phyloP scores from a whole-genome alignment of 2,329 filamentous ascomycete species.

The Zymoseptoria pseudotritici region DNA sequence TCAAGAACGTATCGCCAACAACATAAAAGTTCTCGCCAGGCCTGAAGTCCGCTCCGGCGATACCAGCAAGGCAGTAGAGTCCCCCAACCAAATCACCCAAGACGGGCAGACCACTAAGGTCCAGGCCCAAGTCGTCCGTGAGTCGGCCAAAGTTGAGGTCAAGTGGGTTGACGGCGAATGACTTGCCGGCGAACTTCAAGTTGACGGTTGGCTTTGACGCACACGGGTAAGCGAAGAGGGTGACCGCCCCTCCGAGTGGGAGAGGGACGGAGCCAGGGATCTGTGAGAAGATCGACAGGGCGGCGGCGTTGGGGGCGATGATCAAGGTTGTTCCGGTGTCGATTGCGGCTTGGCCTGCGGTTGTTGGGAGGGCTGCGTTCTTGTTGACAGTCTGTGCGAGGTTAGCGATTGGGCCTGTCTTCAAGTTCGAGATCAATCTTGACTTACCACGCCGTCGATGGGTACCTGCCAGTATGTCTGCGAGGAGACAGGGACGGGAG shows the following conservation, averaged over 20 bases:
- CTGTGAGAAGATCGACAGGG: conserved; percentile 25
- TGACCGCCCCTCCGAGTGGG: conserved; percentile 18
- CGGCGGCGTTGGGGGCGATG: conserved; percentile 26
- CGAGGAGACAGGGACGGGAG: conserved; percentile 19
- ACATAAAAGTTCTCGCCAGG: conserved; percentile 16
- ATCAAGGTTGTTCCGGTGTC: conserved; percentile 29
- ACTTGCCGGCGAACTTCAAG: conserved; percentile 22
- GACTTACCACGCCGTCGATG: conserved; percentile 16
- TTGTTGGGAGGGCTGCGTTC: conserved; percentile 5
- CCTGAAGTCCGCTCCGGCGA: conserved; percentile 15
- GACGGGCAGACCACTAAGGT: conserved; percentile 4
- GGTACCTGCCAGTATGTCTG: conserved; percentile 24
- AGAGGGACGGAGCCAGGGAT: conserved; percentile 28
- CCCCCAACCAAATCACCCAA: conserved; percentile 3
- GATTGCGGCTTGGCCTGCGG: conserved; percentile 19
- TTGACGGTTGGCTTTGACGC: conserved; percentile 21
- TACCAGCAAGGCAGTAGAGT: conserved; percentile 15
- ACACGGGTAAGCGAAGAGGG: conserved; percentile 29
- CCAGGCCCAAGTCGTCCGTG: conserved; percentile 8
- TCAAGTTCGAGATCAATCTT: background rate
- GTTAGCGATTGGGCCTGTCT: background rate
- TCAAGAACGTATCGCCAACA: conserved; percentile 20
- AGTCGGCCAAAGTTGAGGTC: conserved; percentile 20
- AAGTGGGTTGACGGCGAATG: conserved; percentile 19
- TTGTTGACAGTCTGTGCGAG: conserved; percentile 9